These are phyloP conservation scores for Tricholoma flavovirens DNA, from an alignment of 768 basidiomycete genomes.

Conservation along the genomic window DNA sequence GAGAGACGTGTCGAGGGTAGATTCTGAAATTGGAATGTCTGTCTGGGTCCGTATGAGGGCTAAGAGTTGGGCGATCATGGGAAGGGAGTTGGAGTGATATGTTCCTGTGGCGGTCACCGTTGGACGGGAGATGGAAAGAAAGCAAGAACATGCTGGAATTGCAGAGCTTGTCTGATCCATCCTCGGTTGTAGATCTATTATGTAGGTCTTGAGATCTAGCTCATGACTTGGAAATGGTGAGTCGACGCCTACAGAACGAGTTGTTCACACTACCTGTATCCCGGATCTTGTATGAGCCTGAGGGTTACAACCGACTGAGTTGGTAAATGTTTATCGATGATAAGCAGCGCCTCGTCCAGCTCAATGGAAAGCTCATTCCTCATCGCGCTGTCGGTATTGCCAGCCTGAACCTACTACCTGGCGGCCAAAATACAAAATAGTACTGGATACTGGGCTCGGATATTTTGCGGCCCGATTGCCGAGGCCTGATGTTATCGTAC, in stretches of 20 bases:
- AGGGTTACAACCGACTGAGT: constrained; percentile 7
- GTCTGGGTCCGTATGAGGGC: constrained; percentile 37
- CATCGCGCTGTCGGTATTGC: neutral
- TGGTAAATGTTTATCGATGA: constrained; percentile 10
- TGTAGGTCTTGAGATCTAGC: constrained; percentile 14
- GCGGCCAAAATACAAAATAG: no score
- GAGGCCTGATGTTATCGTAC: no score
- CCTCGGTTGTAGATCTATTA: constrained; percentile 11
- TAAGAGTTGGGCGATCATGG: constrained; percentile 34
- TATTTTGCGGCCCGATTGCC: no score
- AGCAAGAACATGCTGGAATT: constrained; percentile 16
- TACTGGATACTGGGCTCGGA: no score
- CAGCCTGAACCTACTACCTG: no score
- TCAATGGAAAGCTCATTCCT: neutral
- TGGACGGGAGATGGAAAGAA: constrained; percentile 24
- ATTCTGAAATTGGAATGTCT: constrained; percentile 43
- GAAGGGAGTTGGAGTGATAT: constrained; percentile 33
- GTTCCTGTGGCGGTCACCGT: neutral
- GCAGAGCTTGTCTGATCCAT: constrained; percentile 1
- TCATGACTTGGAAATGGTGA: constrained; percentile 6
- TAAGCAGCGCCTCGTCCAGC: constrained; percentile 9
- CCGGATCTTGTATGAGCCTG: constrained; percentile 9
- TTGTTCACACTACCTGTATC: constrained; percentile 10
- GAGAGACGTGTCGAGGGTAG: constrained; percentile 44
- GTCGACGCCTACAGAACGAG: neutral